Conservation (phyloP, 257 asterid species). For the Buddleja alternifolia region DNA sequence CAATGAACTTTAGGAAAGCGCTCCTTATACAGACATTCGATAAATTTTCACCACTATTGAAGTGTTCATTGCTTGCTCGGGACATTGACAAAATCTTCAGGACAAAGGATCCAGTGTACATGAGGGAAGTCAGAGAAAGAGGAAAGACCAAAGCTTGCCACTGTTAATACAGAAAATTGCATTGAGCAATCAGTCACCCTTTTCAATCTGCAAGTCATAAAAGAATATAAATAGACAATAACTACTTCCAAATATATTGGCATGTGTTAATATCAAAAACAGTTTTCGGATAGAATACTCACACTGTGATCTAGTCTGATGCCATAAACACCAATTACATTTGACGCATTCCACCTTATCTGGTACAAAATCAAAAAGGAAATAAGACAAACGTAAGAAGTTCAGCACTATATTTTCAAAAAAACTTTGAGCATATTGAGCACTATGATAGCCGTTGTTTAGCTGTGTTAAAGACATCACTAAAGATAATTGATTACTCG, state of each 20-base stretch:
- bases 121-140: conserved; percentile 74
- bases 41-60: conserved; percentile 39
- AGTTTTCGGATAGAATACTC: conserved; percentile 41
- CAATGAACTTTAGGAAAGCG: conserved; percentile 32
- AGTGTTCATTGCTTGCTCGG: conserved; percentile 44
- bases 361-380: conserved; percentile 32
- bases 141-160: conserved; percentile 89
- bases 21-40: conserved; percentile 38
- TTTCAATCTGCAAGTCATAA: conserved; percentile 58
- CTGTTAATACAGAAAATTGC: conserved; percentile 85
- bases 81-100: conserved; percentile 45
- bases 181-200: conserved; percentile 73
- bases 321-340: conserved; percentile 62
- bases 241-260: conserved; percentile 20
- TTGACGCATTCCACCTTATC: conserved; percentile 61
- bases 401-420: too few species aligned
- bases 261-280: conserved; percentile 16
- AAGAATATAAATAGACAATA: conserved; percentile 39
- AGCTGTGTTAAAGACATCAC: conserved; percentile 13
- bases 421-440: not conserved
- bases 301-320: conserved; percentile 75
- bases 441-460: conserved; percentile 2
- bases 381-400: conserved; percentile 3
- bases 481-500: not conserved
- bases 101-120: conserved; percentile 79